Conservation (phyloP, 2,329 filamentous ascomycete species). For the Penicillium sp. region DNA sequence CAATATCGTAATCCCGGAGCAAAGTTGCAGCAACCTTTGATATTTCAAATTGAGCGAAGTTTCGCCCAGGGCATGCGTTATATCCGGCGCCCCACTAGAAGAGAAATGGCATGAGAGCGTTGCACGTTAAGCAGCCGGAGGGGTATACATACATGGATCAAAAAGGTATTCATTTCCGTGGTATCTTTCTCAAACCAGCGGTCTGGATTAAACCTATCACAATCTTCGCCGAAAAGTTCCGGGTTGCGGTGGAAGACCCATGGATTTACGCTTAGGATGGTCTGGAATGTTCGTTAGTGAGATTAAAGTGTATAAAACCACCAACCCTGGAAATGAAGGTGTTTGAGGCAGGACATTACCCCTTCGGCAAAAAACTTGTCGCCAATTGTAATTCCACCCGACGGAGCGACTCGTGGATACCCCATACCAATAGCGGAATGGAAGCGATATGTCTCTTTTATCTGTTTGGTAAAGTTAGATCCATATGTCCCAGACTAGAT, state of each 20-base stretch:
- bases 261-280: conserved; percentile 33
- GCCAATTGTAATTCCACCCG: conserved; percentile 33
- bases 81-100: conserved; percentile 13
- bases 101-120: background rate
- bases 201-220: conserved; percentile 24
- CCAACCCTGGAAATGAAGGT: background rate
- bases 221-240: conserved; percentile 23
- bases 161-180: conserved; percentile 1
- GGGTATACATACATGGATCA: conserved; percentile 16
- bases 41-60: conserved; percentile 15
- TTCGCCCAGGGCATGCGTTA: conserved; percentile 11
- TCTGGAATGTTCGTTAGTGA: background rate
- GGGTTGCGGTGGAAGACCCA: conserved; percentile 28
- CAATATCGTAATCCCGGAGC: conserved; percentile 11
- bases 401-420: conserved; percentile 30
- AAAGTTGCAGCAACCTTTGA: conserved; percentile 10
- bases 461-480: conserved; percentile 8
- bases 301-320: background rate
- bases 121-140: background rate
- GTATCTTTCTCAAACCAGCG: conserved; percentile 18
- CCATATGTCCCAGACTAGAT: no score
- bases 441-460: conserved; percentile 41
- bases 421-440: conserved; percentile 33
- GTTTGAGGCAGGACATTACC: conserved; percentile 5
- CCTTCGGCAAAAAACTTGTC: conserved; percentile 30